Evolutionary conservation across 2,329 filamentous ascomycete genomes (phyloP), one percentile per base, ranked within the genome.

Genomic region (Malbranchea zuffiana): DNA sequence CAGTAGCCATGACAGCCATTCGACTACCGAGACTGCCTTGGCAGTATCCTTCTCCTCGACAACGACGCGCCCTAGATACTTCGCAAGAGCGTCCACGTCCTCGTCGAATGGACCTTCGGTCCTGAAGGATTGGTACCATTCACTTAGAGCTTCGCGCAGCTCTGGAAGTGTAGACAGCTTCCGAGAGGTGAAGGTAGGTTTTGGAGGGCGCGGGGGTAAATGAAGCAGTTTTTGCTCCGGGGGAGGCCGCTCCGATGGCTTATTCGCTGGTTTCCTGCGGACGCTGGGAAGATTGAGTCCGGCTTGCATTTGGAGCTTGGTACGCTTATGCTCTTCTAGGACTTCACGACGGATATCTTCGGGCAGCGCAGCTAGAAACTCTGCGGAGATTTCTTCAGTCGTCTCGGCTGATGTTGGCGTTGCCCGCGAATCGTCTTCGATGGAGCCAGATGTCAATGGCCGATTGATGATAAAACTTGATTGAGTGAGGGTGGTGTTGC

Each of bases 321-420:
- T 59, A 13, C 71, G 72, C 21, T 69, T 71, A 51, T 87, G 78
- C 49, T 93, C 82, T 13, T 75, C 77, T 2, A 94, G 59, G 5
- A 96, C 70, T 58, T 96, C 87, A 11, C 63, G 67, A 8, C 82
- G 75, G 31, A 93, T 72, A 31, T 93, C 83, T 46, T 82, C 78
- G 0, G 88, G 88, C 1, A 96, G 66, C 11, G 86, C 85, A 1
- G 80, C 75, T 2, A 96, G 74, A 50, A 95, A 87, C 0, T 78
- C 76, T 0, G 73, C 66, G 40, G 84, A 80, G 3, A 84, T 56
- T 32, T 55, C 58, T 11, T 47, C 48, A 23, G 45, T 40, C 5
- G 52, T 50, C 4, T 63, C 46, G 4, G 47, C 27, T 12, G 48
- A 45, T 12, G 50, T 49, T 7, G 40, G 49, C 4, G 42, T 39